A percentile compares a stretch with the other conserved stretches of the same genome.
Conservation (phyloP, 495 filamentous ascomycete species). For the Aspergillus affinis region DNA sequence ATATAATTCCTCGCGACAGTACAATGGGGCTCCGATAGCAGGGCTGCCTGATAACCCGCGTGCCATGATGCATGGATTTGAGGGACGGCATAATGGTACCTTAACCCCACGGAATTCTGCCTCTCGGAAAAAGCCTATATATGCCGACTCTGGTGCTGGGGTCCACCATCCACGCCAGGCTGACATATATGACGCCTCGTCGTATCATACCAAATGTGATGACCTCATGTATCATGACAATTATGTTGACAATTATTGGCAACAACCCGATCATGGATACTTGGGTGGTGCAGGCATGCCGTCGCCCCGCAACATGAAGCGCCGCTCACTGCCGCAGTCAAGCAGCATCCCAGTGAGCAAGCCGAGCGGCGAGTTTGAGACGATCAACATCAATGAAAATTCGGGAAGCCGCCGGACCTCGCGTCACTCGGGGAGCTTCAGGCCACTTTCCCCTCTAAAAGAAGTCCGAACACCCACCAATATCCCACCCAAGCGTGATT, state of each 20-base stretch:
- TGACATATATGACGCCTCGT: slow-evolving; percentile 1
- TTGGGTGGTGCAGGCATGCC: slow-evolving; percentile 5
- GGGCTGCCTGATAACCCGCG: slow-evolving; percentile 43
- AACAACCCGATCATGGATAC: slow-evolving; percentile 11
- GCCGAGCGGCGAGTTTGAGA: slow-evolving; percentile 18
- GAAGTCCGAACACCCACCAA: slow-evolving; percentile 23
- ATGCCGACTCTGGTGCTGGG: slow-evolving; percentile 11
- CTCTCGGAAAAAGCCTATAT: slow-evolving; percentile 13
- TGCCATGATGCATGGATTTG: slow-evolving; percentile 33
- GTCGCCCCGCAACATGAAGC: slow-evolving; percentile 10
- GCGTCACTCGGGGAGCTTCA: slow-evolving; percentile 22
- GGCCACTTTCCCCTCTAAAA: slow-evolving; percentile 24
- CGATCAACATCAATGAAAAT: slow-evolving; percentile 16
- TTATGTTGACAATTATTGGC: slow-evolving; percentile 20
- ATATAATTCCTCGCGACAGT: slow-evolving; percentile 10
- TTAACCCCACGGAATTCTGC: slow-evolving; percentile 6
- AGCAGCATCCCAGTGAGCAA: slow-evolving; percentile 9
- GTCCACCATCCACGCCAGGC: slow-evolving; percentile 11
- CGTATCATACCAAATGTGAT: neutral
- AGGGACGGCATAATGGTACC: slow-evolving; percentile 17
- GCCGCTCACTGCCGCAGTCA: slow-evolving; percentile 8
- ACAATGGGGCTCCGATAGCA: slow-evolving; percentile 17
- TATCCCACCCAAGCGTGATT: slow-evolving; percentile 7
- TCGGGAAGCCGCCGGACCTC: slow-evolving; percentile 8
- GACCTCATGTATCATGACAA: slow-evolving; percentile 7